Percentiles rank a stretch among this genome's conserved stretches.
These are phyloP conservation scores for Leavenworthia alabamica DNA, from an alignment of 345 rosid genomes.

Conservation along the genomic window DNA sequence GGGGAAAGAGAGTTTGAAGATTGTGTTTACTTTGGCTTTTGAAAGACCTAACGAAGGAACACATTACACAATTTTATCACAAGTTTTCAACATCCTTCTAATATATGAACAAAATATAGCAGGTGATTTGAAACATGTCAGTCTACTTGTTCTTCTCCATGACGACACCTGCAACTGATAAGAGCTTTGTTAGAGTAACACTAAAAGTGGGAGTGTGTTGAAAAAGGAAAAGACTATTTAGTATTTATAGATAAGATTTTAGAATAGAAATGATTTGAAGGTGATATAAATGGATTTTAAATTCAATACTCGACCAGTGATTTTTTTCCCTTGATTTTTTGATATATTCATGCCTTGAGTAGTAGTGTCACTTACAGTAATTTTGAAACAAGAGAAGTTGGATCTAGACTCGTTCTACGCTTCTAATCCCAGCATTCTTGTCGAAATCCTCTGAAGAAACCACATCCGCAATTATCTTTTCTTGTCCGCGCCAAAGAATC, in stretches of 20 bases:
- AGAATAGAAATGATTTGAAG: not conserved
- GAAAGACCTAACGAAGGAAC: not conserved
- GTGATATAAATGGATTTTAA: not conserved
- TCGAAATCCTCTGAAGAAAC: constrained; percentile 72
- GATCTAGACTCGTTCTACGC: constrained; percentile 31
- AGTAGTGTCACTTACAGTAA: constrained; percentile 28
- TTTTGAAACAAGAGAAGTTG: constrained; percentile 16
- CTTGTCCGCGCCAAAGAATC: constrained; percentile 81
- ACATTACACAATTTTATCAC: constrained; percentile 11
- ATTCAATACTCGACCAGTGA: not conserved
- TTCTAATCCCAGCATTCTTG: constrained; percentile 52
- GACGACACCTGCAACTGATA: constrained; percentile 11
- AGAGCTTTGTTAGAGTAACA: not conserved
- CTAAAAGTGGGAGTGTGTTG: not conserved
- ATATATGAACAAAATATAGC: constrained; percentile 4
- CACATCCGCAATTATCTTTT: constrained; percentile 55
- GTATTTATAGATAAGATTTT: not conserved
- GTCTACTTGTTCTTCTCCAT: constrained; percentile 7
- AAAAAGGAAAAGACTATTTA: not conserved
- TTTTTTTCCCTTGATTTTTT: not conserved
- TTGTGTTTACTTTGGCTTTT: constrained; percentile 18
- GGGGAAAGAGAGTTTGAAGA: not conserved
- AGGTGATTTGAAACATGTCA: constrained; percentile 2
- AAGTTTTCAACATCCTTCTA: not conserved
- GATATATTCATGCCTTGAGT: not conserved